A percentile compares a stretch with the other conserved stretches of the same genome.
phyloP scores from a whole-genome alignment of 2,329 filamentous ascomycete genomes.

The Pseudogymnoascus pannorum region DNA sequence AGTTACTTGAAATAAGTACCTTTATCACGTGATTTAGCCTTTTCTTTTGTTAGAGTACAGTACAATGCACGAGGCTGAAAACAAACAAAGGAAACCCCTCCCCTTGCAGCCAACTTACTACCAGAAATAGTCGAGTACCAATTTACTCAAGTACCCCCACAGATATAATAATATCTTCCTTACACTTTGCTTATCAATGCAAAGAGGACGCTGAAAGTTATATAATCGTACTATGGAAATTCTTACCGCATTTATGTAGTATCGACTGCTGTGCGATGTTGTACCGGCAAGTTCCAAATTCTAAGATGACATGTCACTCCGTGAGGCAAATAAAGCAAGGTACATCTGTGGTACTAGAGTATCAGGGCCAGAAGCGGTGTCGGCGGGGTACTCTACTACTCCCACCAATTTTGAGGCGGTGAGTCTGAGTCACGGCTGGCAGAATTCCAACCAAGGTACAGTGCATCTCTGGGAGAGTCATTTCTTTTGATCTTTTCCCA shows the following conservation, averaged over 20 bases:
- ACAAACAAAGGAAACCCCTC: neutral
- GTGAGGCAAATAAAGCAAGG: neutral
- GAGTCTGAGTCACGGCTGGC: conserved; percentile 14
- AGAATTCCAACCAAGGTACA: conserved; percentile 14
- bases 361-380: neutral
- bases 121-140: neutral
- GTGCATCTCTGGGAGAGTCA: conserved; percentile 1
- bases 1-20: no score
- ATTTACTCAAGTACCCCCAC: neutral
- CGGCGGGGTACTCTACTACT: neutral
- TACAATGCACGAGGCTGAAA: neutral
- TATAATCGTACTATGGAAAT: neutral
- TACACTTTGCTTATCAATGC: neutral
- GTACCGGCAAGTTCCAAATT: neutral
- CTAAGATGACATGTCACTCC: neutral
- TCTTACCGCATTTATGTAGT: neutral
- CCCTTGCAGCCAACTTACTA: neutral
- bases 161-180: neutral
- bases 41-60: no score
- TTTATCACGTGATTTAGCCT: neutral
- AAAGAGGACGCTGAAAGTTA: neutral
- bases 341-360: neutral
- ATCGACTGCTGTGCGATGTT: neutral
- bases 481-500: conserved; percentile 11
- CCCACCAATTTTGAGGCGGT: neutral